Base-by-base conservation (phyloP, 371 early-diverging fungal genomes). In the Mortierella sp. region DNA sequence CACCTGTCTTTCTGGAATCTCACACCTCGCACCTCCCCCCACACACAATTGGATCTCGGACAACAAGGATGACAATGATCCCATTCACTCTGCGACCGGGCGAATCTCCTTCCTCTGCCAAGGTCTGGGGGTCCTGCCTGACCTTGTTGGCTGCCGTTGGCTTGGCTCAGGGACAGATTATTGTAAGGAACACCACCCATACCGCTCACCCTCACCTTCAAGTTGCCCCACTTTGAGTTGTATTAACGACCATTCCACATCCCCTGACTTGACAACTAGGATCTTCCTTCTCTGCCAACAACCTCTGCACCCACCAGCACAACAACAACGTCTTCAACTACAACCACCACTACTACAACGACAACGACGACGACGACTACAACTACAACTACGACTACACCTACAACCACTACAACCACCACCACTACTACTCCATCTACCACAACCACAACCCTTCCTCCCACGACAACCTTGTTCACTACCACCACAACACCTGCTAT, bases 61-160 rank as follows among this genome's bases (percentile, higher is more conserved):
- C 44, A 16, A 17, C 19, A 19, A 43, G 19, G 5, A 19, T 43
- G 19, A 17, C 16, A 5, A 43, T n/a, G 44, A 43, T n/a, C 4
- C 14, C 14, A 43, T 4, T n/a, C 14, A 43, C 5, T 5, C 8
- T 10, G 14, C 14, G n/a, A 43, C 44, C 9, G 19, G 44, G 44
- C 5, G 44, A 43, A 43, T 43, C 44, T 43, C 44, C 5, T 16
- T 43, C 44, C 44, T 24, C 61, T 43, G 37, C 14, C 27, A 16
- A 5, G 19, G 22, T 52, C 21, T 49, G 52, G 58, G 24, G 49
- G 45, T 37, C 52, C 24, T 60, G 39, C 41, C 37, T 73, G 40
- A 62, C 67, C 12, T 34, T 73, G 41, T 41, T 66, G 16, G 60
- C 51, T 0, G 58, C 72, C 41, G 21, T 60, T 14, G 66, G 66